These are phyloP conservation scores for Melaleuca quinquenervia DNA, from an alignment of 345 rosid species.

Conservation along the genomic window DNA sequence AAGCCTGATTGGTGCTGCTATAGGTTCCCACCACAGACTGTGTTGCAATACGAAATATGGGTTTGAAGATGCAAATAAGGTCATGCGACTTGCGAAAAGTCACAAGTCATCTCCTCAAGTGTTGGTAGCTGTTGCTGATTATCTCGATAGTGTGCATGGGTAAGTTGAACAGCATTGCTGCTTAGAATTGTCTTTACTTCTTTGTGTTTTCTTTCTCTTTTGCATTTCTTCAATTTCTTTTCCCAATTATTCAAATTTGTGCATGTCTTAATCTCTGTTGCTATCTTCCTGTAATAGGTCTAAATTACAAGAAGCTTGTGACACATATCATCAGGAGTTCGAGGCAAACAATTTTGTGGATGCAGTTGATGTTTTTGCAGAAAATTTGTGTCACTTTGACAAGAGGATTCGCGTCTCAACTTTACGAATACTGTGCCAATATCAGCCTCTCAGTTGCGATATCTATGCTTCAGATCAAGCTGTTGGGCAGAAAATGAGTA, in stretches of 20 bases:
- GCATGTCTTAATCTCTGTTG: neutral
- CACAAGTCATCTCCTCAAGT: slow-evolving; percentile 59
- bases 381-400: slow-evolving; percentile 59
- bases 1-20: slow-evolving; percentile 60
- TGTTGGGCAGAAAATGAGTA: slow-evolving; percentile 28
- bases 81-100: slow-evolving; percentile 46
- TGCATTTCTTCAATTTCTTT: neutral
- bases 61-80: slow-evolving; percentile 33
- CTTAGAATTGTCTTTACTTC: neutral
- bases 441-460: slow-evolving; percentile 23
- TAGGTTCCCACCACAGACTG: slow-evolving; percentile 37
- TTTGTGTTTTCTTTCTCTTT: slow-evolving; percentile 2
- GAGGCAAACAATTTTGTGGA: slow-evolving; percentile 27
- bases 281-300: slow-evolving; percentile 25
- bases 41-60: slow-evolving; percentile 7
- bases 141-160: slow-evolving; percentile 52
- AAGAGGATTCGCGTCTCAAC: slow-evolving; percentile 65
- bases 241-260: neutral
- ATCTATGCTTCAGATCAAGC: slow-evolving; percentile 25
- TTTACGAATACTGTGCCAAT: slow-evolving; percentile 69
- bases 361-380: slow-evolving; percentile 36
- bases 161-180: slow-evolving; percentile 15
- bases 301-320: slow-evolving; percentile 15
- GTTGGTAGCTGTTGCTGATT: slow-evolving; percentile 66
- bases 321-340: slow-evolving; percentile 33